Conservation (phyloP, 768 basidiomycete species). For the Pleurotus djamor region DNA sequence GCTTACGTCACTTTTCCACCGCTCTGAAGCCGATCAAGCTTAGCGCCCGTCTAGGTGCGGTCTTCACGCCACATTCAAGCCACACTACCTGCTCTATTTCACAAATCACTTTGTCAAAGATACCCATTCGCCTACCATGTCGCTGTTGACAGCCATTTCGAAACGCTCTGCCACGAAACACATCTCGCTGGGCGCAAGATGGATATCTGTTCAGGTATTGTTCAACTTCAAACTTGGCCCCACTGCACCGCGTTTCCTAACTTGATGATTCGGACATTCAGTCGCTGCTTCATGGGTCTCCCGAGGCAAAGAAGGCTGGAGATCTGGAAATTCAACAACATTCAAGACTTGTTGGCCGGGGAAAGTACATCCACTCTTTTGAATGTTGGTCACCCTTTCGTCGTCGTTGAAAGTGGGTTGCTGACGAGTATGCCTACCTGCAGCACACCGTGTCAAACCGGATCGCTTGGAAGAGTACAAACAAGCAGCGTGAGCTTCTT, state of each 20-base stretch:
- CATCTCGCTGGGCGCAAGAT: slow-evolving; percentile 33
- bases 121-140: slow-evolving; percentile 9
- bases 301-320: slow-evolving; percentile 82
- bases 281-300: slow-evolving; percentile 92
- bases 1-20: slow-evolving; percentile 25
- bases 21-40: slow-evolving; percentile 7
- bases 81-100: background rate
- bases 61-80: background rate
- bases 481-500: slow-evolving; percentile 69
- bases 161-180: slow-evolving; percentile 23
- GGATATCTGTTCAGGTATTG: slow-evolving; percentile 62
- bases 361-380: slow-evolving; percentile 92
- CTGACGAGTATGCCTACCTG: slow-evolving; percentile 7
- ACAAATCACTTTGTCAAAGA: slow-evolving; percentile 11
- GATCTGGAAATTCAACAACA: slow-evolving; percentile 79
- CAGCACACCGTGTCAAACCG: slow-evolving; percentile 88
- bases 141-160: slow-evolving; percentile 28
- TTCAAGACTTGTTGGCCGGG: slow-evolving; percentile 84
- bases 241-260: background rate
- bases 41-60: background rate
- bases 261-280: slow-evolving; percentile 33
- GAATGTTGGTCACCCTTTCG: slow-evolving; percentile 57
- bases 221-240: too few species aligned
- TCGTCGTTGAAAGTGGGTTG: background rate
- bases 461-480: slow-evolving; percentile 82